A percentile compares a stretch with the other conserved stretches of the same genome.
Evolutionary conservation across 805 yeast species (phyloP).

Genomic region (Candida endomychidarum): DNA sequence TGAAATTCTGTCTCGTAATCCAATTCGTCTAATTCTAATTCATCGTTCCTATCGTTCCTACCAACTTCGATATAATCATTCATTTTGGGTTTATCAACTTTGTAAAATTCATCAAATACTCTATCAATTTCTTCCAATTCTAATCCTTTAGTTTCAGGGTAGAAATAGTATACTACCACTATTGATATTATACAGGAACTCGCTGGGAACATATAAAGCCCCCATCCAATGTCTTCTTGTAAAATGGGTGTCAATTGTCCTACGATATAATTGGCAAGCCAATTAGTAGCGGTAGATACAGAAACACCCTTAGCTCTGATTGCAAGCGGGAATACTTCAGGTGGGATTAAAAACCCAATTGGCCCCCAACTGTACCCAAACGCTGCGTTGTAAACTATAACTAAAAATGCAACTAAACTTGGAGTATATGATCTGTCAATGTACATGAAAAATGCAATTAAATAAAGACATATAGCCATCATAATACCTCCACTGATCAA

Average conservation of each 20-base stretch:
- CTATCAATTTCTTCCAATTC: conserved; percentile 44
- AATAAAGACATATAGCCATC: conserved; percentile 37
- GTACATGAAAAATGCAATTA: conserved; percentile 36
- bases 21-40: conserved; percentile 25
- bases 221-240: conserved; percentile 41
- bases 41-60: conserved; percentile 12
- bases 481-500: conserved; percentile 39
- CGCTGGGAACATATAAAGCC: conserved; percentile 42
- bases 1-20: conserved; percentile 16
- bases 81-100: conserved; percentile 18
- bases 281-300: conserved; percentile 44
- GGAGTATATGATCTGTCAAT: conserved; percentile 35
- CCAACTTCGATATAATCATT: conserved; percentile 16
- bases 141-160: conserved; percentile 46
- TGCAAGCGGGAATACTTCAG: conserved; percentile 44
- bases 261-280: conserved; percentile 46
- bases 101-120: conserved; percentile 36
- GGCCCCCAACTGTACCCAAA: conserved; percentile 51
- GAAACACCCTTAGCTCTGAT: conserved; percentile 46
- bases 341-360: conserved; percentile 44
- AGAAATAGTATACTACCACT: conserved; percentile 32
- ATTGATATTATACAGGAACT: conserved; percentile 36
- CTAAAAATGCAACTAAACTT: conserved; percentile 39
- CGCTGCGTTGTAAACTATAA: conserved; percentile 41
- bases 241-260: conserved; percentile 46